phyloP scores from a whole-genome alignment of 2,329 filamentous ascomycete species.

The Colletotrichum viniferum region DNA sequence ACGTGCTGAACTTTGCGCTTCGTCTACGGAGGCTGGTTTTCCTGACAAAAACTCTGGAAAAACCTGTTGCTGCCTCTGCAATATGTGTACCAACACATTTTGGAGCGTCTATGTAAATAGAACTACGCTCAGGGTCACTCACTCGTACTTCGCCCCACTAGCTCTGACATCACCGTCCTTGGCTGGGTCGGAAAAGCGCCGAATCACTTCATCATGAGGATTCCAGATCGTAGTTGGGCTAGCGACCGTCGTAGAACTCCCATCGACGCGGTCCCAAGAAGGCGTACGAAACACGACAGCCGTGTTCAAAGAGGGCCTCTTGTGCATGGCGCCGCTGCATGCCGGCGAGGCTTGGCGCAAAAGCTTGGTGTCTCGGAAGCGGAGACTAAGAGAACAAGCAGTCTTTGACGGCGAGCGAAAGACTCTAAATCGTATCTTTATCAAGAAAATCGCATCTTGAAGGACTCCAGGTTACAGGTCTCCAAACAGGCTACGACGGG shows the following conservation, averaged over 20 bases:
- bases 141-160: neutral
- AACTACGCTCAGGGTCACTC: neutral
- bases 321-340: constrained; percentile 11
- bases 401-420: too few species aligned
- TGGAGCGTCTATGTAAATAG: neutral
- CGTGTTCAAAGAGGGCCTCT: neutral
- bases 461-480: neutral
- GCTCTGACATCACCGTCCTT: constrained; percentile 3
- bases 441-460: neutral
- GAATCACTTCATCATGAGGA: constrained; percentile 20
- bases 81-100: neutral
- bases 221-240: constrained; percentile 5
- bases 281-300: constrained; percentile 13
- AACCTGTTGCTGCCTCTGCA: neutral
- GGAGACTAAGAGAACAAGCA: neutral
- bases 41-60: neutral
- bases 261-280: constrained; percentile 2
- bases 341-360: constrained; percentile 9
- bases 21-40: neutral
- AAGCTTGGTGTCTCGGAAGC: neutral
- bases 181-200: constrained; percentile 28
- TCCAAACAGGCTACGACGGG: neutral
- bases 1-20: neutral
- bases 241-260: constrained; percentile 4
- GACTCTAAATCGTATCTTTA: neutral